Evolutionary conservation across 1,139 yeast genomes (phyloP).

Genomic region (Petasospora fabianii): DNA sequence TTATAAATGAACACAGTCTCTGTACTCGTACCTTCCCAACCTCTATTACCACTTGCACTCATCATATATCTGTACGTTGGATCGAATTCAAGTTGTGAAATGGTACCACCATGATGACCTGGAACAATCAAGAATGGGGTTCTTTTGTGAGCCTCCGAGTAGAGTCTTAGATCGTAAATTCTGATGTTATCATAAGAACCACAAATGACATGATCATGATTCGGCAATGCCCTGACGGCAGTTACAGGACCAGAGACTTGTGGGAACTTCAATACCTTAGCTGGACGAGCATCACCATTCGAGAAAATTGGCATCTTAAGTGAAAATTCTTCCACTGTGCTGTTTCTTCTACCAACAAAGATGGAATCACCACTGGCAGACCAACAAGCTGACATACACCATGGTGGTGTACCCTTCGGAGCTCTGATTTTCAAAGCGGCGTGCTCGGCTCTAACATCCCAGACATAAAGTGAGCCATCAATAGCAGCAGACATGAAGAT

Average conservation of each 20-base stretch:
- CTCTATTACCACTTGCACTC: constrained; percentile 91
- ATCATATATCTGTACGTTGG: constrained; percentile 85
- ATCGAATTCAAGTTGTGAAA: constrained; percentile 71
- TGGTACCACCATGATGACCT: constrained; percentile 64
- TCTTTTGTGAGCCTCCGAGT: constrained; percentile 37
- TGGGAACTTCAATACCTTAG: constrained; percentile 69
- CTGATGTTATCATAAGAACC: constrained; percentile 91
- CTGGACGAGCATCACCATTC: constrained; percentile 43
- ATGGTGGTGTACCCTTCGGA: constrained; percentile 76
- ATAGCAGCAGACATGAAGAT: constrained; percentile 77
- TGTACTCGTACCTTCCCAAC: constrained; percentile 84
- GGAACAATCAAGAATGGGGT: constrained; percentile 55
- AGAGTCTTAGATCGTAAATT: constrained; percentile 66
- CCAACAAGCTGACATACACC: constrained; percentile 96
- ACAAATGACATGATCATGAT: constrained; percentile 72
- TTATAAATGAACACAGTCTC: constrained; percentile 83
- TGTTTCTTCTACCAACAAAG: constrained; percentile 86
- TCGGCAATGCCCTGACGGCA: constrained; percentile 76
- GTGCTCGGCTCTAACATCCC: constrained; percentile 66
- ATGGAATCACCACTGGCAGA: constrained; percentile 75
- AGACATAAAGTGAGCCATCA: constrained; percentile 77
- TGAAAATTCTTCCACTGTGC: constrained; percentile 82
- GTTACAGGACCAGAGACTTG: constrained; percentile 90
- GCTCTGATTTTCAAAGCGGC: constrained; percentile 55
- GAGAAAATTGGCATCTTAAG: constrained; percentile 49